These are phyloP conservation scores for Entonaema liquescens DNA, from an alignment of 495 filamentous ascomycete genomes.

Conservation along the genomic window DNA sequence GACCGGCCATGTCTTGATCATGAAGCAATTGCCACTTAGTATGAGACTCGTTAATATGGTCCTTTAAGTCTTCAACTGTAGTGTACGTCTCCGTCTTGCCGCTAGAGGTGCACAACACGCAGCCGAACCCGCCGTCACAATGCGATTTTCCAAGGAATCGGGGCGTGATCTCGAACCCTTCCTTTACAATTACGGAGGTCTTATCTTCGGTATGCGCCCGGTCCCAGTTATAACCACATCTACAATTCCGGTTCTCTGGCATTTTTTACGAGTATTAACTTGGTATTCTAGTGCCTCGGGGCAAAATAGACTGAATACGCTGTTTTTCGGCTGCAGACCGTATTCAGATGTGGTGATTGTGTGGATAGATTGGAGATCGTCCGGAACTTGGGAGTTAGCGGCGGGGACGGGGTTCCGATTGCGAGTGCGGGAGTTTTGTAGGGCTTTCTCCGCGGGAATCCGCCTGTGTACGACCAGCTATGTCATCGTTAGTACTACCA, in stretches of 20 bases:
- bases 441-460: constrained; percentile 28
- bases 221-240: constrained; percentile 50
- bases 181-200: constrained; percentile 35
- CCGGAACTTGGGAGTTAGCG: constrained; percentile 47
- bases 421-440: constrained; percentile 16
- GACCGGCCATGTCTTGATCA: constrained; percentile 49
- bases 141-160: constrained; percentile 54
- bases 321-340: constrained; percentile 45
- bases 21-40: constrained; percentile 55
- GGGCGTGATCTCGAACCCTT: constrained; percentile 48
- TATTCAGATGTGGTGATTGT: constrained; percentile 17
- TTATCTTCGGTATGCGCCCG: constrained; percentile 11
- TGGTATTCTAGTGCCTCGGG: constrained; percentile 50
- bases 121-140: constrained; percentile 45
- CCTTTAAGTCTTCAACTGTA: constrained; percentile 41
- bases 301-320: constrained; percentile 53
- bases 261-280: constrained; percentile 43
- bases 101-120: constrained; percentile 42
- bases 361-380: constrained; percentile 38
- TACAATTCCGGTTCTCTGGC: constrained; percentile 42
- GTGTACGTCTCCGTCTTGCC: constrained; percentile 48
- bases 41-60: constrained; percentile 49
- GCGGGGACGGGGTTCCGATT: constrained; percentile 49
- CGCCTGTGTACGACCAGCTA: constrained; percentile 25
- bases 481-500: constrained; percentile 18